A percentile compares a stretch with the other conserved stretches of the same genome.
Conservation (phyloP, 2,329 filamentous ascomycete species). For the Boeremia exigua region DNA sequence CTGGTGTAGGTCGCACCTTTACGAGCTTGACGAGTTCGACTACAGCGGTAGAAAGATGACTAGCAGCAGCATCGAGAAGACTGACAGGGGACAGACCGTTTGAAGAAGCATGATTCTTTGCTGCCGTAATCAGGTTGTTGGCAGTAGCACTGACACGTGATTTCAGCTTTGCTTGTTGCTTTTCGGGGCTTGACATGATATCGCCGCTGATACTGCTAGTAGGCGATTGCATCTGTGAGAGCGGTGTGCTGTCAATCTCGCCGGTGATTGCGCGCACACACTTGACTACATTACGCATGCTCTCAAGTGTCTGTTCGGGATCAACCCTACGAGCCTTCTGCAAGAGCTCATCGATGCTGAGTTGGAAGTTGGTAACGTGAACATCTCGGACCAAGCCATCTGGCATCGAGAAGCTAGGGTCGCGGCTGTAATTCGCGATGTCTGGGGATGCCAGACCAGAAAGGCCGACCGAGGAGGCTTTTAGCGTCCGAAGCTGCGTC, state of each 20-base stretch:
- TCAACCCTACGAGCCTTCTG: constrained; percentile 76
- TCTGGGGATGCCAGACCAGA: constrained; percentile 64
- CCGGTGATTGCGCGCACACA: constrained; percentile 84
- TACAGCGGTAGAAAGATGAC: constrained; percentile 83
- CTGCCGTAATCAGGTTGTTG: constrained; percentile 93
- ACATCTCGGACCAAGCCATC: constrained; percentile 87
- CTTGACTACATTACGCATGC: constrained; percentile 85
- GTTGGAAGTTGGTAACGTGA: constrained; percentile 93
- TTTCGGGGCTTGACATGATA: constrained; percentile 38
- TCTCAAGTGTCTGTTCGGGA: constrained; percentile 76
- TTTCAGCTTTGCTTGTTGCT: constrained; percentile 74
- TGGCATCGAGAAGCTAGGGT: constrained; percentile 71
- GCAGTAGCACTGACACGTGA: constrained; percentile 87
- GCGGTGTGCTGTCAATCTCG: constrained; percentile 69
- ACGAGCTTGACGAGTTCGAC: constrained; percentile 84
- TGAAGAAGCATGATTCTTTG: constrained; percentile 86
- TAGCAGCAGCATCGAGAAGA: constrained; percentile 88
- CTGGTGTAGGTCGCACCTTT: constrained; percentile 80
- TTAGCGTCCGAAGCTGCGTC: constrained; percentile 81
- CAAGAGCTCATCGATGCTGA: constrained; percentile 89
- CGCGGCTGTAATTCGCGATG: constrained; percentile 69
- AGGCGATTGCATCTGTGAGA: constrained; percentile 46
- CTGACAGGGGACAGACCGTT: constrained; percentile 91
- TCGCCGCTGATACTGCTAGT: constrained; percentile 46
- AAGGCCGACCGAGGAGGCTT: constrained; percentile 79